These are phyloP conservation scores for Termitomyces sp. DNA, from an alignment of 768 basidiomycete species.

Conservation along the genomic window DNA sequence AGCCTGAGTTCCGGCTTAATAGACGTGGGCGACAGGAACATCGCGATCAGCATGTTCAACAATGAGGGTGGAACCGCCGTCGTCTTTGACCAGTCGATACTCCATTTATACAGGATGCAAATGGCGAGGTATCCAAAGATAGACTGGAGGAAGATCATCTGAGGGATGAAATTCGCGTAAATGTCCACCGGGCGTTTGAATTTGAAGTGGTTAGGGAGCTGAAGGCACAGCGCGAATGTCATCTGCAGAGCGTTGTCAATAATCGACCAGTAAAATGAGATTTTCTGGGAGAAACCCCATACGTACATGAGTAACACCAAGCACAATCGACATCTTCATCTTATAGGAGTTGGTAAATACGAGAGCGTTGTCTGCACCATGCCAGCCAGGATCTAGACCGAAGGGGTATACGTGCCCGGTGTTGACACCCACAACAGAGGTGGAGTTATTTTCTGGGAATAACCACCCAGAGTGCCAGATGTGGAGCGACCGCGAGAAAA, in stretches of 20 bases:
- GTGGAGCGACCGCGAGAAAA: conserved; percentile 91
- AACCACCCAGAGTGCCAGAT: conserved; percentile 89
- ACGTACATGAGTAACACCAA: conserved; percentile 94
- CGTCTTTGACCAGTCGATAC: conserved; percentile 81
- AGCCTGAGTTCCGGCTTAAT: conserved; percentile 68
- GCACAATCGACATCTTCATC: conserved; percentile 99
- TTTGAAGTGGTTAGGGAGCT: conserved; percentile 92
- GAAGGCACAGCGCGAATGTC: conserved; percentile 96
- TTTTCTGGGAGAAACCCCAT: not conserved
- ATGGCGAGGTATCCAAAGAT: conserved; percentile 96
- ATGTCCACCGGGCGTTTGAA: conserved; percentile 88
- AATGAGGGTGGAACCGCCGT: conserved; percentile 78
- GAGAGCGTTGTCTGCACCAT: conserved; percentile 85
- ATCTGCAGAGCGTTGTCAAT: conserved; percentile 52
- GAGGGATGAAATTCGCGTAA: conserved; percentile 94
- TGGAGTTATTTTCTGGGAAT: conserved; percentile 50
- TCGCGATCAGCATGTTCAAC: conserved; percentile 92
- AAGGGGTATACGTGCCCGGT: conserved; percentile 85
- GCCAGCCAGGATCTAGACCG: conserved; percentile 94
- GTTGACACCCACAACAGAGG: conserved; percentile 44
- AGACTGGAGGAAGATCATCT: conserved; percentile 95
- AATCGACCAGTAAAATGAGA: not conserved
- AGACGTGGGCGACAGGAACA: conserved; percentile 90
- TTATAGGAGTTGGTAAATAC: conserved; percentile 99
- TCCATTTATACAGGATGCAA: conserved; percentile 98